Base-by-base conservation (phyloP, 177 flowering plant genomes). In the Vitis hybrid region DNA sequence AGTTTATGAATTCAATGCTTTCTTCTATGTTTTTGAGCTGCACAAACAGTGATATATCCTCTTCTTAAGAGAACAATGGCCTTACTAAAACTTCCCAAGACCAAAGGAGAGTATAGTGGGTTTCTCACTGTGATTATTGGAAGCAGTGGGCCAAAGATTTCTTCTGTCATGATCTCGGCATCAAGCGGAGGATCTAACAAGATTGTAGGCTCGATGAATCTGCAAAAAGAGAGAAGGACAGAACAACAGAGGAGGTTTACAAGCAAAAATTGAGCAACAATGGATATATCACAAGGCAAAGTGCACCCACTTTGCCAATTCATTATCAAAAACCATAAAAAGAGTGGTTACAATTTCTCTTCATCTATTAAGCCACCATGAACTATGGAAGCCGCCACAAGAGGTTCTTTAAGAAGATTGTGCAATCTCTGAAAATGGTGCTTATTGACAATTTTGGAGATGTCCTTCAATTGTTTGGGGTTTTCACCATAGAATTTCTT, bases 141-240 rank as follows among this genome's bases (percentile, higher is more conserved):
- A 73, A 94, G 91, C 63, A 94, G 48, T 1, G 99, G 99, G 52
- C 99, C 99, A 66, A 94, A 94, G 56, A 94, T 89, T 79, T 94
- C 99, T 58, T 90, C 96, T 0, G 80, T 86, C 99, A 94, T 93
- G 71, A 94, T 75, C 69, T 78, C 85, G 24, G 99, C 64, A 66
- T 90, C 87, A 12, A 87, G 80, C 12, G 99, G 99, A 65, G 96
- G 96, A 79, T 94, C 73, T 63, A 93, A 58, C 83, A 94, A 72
- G 78, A 94, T 86, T 2, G 97, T 93, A 13, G 97, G 99, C 77
- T 88, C 96, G 18, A 94, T 83, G 49, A 81, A 77, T 86, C 98
- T 94, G 78, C 14, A 51, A 68, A 71, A 7, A 56, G 10, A 51
- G 14, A 51, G 27, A 15, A 51, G 20, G 11, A 63, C 11, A 15